phyloP scores from a whole-genome alignment of 169 alveolate genomes.

The Eimeria tenella region DNA sequence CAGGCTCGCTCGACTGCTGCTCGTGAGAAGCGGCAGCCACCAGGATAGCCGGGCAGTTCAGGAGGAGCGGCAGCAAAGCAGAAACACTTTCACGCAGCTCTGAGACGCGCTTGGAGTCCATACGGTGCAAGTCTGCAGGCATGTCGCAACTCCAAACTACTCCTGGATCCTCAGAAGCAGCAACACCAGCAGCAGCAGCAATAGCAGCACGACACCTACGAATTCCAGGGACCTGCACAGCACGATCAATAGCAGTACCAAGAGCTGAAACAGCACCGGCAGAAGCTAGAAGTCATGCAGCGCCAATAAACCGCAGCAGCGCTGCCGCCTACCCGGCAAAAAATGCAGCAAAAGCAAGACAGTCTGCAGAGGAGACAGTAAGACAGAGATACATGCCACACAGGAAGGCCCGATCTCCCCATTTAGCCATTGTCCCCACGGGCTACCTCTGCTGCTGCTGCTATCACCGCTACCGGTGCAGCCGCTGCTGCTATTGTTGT shows the following conservation, averaged over 20 bases:
- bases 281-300: not conserved
- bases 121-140: not conserved
- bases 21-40: not conserved
- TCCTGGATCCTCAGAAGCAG: not conserved
- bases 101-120: not conserved
- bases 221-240: no score
- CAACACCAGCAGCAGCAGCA: not conserved
- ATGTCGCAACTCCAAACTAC: not conserved
- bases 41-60: not conserved
- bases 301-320: conserved; percentile 19
- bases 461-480: not conserved
- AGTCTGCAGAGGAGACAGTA: conserved; percentile 1
- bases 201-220: not conserved
- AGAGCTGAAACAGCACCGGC: not conserved
- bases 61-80: not conserved
- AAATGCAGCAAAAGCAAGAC: not conserved
- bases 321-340: not conserved
- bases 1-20: not conserved
- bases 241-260: not conserved
- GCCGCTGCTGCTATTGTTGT: not conserved
- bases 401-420: not conserved
- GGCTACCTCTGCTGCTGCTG: conserved; percentile 18
- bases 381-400: not conserved
- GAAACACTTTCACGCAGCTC: not conserved
- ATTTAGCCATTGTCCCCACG: not conserved